Percentiles rank a stretch among this genome's conserved stretches.
Conservation (phyloP, 2,329 filamentous ascomycete species). For the Penicillium sp. region DNA sequence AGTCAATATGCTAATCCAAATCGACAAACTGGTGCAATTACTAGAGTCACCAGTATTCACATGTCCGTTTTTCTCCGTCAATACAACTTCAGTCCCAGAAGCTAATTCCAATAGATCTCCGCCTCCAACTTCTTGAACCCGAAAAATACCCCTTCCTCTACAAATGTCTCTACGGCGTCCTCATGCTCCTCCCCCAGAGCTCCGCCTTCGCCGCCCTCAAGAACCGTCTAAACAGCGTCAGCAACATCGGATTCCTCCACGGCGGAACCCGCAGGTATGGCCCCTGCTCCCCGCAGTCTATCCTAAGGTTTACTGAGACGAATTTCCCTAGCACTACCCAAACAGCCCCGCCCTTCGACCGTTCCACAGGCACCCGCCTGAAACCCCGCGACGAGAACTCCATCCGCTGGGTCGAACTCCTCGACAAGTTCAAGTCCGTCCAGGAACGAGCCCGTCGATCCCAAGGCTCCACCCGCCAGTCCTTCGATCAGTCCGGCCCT, state of each 20-base stretch:
- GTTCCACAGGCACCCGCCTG: constrained; percentile 59
- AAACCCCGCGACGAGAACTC: constrained; percentile 72
- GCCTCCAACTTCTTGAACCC: constrained; percentile 86
- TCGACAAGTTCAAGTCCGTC: constrained; percentile 87
- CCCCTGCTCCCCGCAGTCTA: neutral
- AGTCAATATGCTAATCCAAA: constrained; percentile 95
- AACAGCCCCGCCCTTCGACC: constrained; percentile 51
- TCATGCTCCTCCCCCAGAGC: constrained; percentile 97
- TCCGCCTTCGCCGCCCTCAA: constrained; percentile 94
- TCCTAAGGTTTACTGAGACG: constrained; percentile 2
- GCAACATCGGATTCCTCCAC: constrained; percentile 90
- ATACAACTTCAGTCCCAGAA: constrained; percentile 5
- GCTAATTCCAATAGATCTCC: constrained; percentile 56
- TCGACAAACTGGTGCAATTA: constrained; percentile 93
- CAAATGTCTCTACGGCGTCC: constrained; percentile 90
- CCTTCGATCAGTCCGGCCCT: constrained; percentile 46
- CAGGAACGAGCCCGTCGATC: constrained; percentile 74
- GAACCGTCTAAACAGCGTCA: constrained; percentile 92
- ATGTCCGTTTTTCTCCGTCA: constrained; percentile 49
- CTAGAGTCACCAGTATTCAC: constrained; percentile 97
- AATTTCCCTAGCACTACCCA: constrained; percentile 10
- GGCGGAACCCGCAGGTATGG: constrained; percentile 67
- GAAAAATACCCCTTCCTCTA: constrained; percentile 92
- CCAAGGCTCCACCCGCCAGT: constrained; percentile 43
- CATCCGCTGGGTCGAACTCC: constrained; percentile 82